phyloP scores from a whole-genome alignment of 2,329 filamentous ascomycete genomes.

The Penicillium sp. region DNA sequence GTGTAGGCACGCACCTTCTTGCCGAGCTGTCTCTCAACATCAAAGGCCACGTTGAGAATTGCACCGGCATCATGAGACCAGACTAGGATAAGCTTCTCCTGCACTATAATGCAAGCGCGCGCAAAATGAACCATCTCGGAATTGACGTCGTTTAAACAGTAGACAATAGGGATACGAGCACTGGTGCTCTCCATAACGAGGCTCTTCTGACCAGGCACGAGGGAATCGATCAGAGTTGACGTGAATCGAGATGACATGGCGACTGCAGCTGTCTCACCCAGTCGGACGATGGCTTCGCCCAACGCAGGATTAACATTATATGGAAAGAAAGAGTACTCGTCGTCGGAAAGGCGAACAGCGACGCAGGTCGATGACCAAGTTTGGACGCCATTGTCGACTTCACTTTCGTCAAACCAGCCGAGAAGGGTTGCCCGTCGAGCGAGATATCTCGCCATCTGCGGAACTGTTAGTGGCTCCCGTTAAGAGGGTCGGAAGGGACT shows the following conservation, averaged over 20 bases:
- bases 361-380: conserved; percentile 7
- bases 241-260: conserved; percentile 8
- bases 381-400: not conserved
- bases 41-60: conserved; percentile 13
- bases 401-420: conserved; percentile 5
- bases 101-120: conserved; percentile 5
- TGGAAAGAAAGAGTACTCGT: conserved; percentile 6
- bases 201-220: conserved; percentile 5
- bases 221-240: not conserved
- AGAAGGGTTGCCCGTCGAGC: conserved; percentile 7
- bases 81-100: conserved; percentile 4
- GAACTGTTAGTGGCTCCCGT: not conserved
- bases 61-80: conserved; percentile 12
- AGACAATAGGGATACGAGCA: conserved; percentile 7
- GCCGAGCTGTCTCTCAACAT: conserved; percentile 15
- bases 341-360: not conserved
- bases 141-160: conserved; percentile 1
- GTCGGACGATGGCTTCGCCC: not conserved
- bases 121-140: conserved; percentile 3
- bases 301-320: conserved; percentile 2
- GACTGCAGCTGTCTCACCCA: conserved; percentile 4
- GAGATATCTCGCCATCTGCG: conserved; percentile 4
- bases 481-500: not conserved
- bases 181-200: conserved; percentile 6
- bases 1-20: not conserved